phyloP scores from a whole-genome alignment of 2,329 filamentous ascomycete genomes.

The Aspergillus oerlinghausenensis region DNA sequence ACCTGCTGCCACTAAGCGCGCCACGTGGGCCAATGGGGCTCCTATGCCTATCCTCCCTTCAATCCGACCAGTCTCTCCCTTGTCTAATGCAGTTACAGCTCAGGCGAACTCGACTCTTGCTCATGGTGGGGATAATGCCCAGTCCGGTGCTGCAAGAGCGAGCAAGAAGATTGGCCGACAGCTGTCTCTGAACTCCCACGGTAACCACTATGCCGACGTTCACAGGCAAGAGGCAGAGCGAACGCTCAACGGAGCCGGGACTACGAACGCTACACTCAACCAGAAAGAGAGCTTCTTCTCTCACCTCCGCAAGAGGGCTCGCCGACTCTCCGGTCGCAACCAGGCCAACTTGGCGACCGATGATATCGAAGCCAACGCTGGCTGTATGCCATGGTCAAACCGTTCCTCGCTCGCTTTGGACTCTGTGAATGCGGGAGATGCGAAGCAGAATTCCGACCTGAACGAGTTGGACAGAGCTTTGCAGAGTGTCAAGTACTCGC shows the following conservation, averaged over 20 bases:
- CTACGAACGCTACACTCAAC: conserved; percentile 68
- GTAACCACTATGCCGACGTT: conserved; percentile 86
- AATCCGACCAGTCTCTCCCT: conserved; percentile 88
- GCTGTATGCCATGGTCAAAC: conserved; percentile 85
- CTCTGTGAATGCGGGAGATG: conserved; percentile 45
- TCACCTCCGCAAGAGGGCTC: conserved; percentile 86
- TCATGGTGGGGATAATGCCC: conserved; percentile 45
- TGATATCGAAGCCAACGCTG: conserved; percentile 87
- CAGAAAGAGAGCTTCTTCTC: conserved; percentile 98
- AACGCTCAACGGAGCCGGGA: conserved; percentile 76
- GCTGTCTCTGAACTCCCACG: conserved; percentile 84
- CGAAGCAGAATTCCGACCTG: conserved; percentile 48
- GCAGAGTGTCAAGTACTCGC: conserved; percentile 56
- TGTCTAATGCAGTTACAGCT: conserved; percentile 89
- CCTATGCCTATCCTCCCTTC: conserved; percentile 96
- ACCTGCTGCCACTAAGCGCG: conserved; percentile 68
- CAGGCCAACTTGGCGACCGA: conserved; percentile 77
- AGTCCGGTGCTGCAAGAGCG: conserved; percentile 52
- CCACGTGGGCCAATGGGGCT: conserved; percentile 84
- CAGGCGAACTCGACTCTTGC: conserved; percentile 68
- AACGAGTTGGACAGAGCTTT: conserved; percentile 59
- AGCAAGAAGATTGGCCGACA: conserved; percentile 93
- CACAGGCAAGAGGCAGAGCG: conserved; percentile 89
- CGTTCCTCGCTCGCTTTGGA: conserved; percentile 79
- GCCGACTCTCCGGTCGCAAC: conserved; percentile 86